phyloP scores from a whole-genome alignment of 148 eudicot genomes.

The Talinum fruticosum region DNA sequence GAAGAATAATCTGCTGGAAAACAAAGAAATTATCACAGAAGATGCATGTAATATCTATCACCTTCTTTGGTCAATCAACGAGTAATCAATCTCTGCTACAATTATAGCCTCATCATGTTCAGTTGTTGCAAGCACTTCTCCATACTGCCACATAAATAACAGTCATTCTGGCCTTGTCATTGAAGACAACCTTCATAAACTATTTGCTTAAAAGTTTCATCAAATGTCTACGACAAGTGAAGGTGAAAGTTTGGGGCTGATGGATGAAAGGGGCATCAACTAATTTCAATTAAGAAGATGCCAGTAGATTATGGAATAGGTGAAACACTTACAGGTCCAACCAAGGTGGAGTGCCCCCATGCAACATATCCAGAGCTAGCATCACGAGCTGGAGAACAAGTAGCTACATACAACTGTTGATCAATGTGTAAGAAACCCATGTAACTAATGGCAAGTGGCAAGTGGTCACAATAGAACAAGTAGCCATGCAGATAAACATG shows the following conservation, averaged over 20 bases:
- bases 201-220: neutral
- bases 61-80: constrained; percentile 44
- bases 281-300: neutral
- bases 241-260: neutral
- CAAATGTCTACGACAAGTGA: neutral
- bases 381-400: constrained; percentile 63
- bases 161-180: neutral
- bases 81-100: constrained; percentile 55
- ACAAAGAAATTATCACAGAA: neutral
- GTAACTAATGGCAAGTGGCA: neutral
- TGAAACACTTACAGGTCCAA: constrained; percentile 49
- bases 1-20: neutral
- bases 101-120: constrained; percentile 49
- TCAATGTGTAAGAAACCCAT: neutral
- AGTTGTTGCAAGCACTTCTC: constrained; percentile 55
- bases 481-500: no score
- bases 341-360: constrained; percentile 71
- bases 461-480: no score
- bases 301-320: neutral
- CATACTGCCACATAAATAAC: constrained; percentile 34
- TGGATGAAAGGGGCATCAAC: neutral
- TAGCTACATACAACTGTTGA: constrained; percentile 55
- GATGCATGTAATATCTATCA: constrained; percentile 6
- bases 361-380: constrained; percentile 41
- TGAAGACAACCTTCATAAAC: neutral